These are phyloP conservation scores for Mycena venus DNA, from an alignment of 768 basidiomycete genomes.

Conservation along the genomic window DNA sequence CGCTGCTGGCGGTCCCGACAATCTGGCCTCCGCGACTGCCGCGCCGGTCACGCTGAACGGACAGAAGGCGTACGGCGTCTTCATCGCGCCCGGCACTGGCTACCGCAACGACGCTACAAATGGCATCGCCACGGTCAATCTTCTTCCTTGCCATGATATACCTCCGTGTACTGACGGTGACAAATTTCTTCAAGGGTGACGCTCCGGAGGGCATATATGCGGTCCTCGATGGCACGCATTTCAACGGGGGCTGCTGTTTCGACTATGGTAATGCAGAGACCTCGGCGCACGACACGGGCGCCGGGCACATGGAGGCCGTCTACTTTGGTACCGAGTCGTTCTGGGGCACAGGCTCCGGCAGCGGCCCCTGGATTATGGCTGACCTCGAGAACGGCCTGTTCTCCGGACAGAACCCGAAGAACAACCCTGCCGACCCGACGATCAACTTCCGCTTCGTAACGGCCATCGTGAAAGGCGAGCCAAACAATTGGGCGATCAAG, in stretches of 20 bases:
- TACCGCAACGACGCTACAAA: too few species aligned
- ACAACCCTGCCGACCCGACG: conserved; percentile 12
- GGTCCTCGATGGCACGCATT: too few species aligned
- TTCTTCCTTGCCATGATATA: not conserved
- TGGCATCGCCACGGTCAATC: conserved; percentile 16
- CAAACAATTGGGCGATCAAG: conserved; percentile 12
- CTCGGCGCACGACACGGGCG: too few species aligned
- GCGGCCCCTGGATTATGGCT: conserved; percentile 22
- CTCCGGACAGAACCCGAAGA: conserved; percentile 2
- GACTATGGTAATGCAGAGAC: too few species aligned
- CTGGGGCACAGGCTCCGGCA: conserved; percentile 16
- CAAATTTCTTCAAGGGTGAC: conserved; percentile 3
- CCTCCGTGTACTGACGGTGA: not conserved
- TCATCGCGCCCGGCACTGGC: too few species aligned
- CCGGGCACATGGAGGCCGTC: too few species aligned
- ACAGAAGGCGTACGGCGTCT: too few species aligned
- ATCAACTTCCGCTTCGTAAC: conserved; percentile 22
- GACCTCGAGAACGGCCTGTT: too few species aligned
- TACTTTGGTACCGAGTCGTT: conserved; percentile 4
- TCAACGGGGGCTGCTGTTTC: too few species aligned
- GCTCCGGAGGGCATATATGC: conserved; percentile 20
- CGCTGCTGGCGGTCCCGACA: too few species aligned
- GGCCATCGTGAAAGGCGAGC: conserved; percentile 25
- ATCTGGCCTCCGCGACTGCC: too few species aligned
- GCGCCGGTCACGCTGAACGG: too few species aligned